Base-by-base conservation (phyloP, 768 basidiomycete species). In the Mycena amicta region DNA sequence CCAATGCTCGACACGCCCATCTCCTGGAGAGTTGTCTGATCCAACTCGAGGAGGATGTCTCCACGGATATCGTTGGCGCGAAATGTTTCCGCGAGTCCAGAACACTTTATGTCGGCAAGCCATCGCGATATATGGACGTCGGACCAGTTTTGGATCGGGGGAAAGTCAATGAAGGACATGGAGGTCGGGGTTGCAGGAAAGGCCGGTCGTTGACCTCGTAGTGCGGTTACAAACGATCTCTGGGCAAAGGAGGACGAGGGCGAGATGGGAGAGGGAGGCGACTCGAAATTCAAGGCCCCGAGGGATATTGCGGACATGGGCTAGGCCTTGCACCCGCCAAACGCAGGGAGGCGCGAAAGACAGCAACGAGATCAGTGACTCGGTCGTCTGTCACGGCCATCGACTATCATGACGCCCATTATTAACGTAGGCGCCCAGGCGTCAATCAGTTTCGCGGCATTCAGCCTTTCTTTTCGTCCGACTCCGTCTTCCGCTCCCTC, bases 1-100 rank as follows among this genome's bases (percentile, higher is more conserved):
- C 97, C 97, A 40, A 99, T 89, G 72, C 89, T 93, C 29, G 79
- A 66, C 27, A 99, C 83, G 15, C 90, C 90, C 86, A 98, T 92
- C 74, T 99, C 97, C 70, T 88, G 92, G 50, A 99, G 75, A 2
- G 87, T 89, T 5, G 77, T 72, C 72, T 95, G 92, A 68, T 98
- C 96, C 45, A 98, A 77, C 62, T 99, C 97, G 50, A 98, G 80
- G 18, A 99, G 75, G 22, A 99, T 87, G 68, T 93, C 90, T 4
- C 96, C 95, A 51, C 93, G 77, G 66, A 99, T 96, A 69, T 99
- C 96, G 75, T 96, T 91, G 3, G 82, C 79, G 49, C 80, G 83
- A 77, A 99, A 99, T 0, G 81, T 77, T 6, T 78, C 72, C 11
- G 87, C 84, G 67, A 88, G 89, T 37, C 79, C 78, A 0, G 75